Evolutionary conservation across 345 rosid species (phyloP).

Genomic region (Ceriops zippeliana): DNA sequence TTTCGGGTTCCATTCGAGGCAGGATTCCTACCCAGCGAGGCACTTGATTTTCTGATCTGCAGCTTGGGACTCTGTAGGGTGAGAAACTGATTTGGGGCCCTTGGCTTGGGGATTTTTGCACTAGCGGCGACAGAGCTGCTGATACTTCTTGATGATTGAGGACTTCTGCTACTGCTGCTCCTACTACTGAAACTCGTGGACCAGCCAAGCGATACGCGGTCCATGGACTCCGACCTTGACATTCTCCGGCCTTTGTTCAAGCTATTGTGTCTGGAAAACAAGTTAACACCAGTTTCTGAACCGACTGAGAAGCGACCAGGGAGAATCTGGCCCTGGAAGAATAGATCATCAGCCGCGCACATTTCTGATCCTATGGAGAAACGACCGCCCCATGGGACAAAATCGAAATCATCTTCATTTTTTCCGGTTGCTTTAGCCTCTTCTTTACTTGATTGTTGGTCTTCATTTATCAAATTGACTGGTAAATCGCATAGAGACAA

Average conservation of each 20-base stretch:
- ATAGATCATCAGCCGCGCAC: constrained; percentile 72
- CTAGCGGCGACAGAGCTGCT: not conserved
- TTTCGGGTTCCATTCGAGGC: constrained; percentile 32
- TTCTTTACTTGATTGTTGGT: constrained; percentile 11
- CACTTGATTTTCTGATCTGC: constrained; percentile 46
- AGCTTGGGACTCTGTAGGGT: constrained; percentile 72
- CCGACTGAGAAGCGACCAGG: constrained; percentile 60
- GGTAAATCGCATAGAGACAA: constrained; percentile 69
- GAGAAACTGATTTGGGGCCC: constrained; percentile 45
- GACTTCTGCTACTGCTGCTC: constrained; percentile 44
- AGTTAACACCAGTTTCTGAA: constrained; percentile 34
- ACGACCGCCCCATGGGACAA: constrained; percentile 41
- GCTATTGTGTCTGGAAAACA: constrained; percentile 16
- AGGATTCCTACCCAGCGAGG: constrained; percentile 23
- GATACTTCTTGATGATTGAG: constrained; percentile 27
- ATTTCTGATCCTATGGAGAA: constrained; percentile 47
- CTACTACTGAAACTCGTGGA: constrained; percentile 39
- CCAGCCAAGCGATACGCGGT: constrained; percentile 26
- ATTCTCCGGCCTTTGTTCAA: constrained; percentile 22
- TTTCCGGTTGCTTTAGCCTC: constrained; percentile 21
- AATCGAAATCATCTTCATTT: constrained; percentile 51
- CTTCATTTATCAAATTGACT: constrained; percentile 32
- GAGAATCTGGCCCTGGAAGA: constrained; percentile 64
- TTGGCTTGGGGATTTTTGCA: constrained; percentile 31
- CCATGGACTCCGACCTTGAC: constrained; percentile 57